Evolutionary conservation across 805 yeast species (phyloP).

Genomic region (Brettanomyces naardenensis): DNA sequence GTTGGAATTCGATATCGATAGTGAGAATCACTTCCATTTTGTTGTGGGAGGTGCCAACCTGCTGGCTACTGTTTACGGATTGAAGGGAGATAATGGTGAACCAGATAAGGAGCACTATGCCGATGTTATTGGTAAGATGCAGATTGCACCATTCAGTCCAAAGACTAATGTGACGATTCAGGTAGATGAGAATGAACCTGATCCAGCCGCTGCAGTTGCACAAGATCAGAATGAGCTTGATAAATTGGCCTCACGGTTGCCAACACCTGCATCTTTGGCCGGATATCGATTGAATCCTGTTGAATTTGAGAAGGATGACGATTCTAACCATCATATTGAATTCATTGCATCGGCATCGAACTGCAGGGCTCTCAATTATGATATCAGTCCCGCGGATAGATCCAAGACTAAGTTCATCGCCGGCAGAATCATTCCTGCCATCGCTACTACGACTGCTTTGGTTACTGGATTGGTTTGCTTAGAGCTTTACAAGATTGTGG

Average conservation of each 20-base stretch:
- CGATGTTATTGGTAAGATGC: conserved; percentile 41
- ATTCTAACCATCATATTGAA: conserved; percentile 91
- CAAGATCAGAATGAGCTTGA: conserved; percentile 59
- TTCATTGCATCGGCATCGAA: conserved; percentile 95
- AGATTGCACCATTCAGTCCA: conserved; percentile 65
- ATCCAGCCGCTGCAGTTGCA: conserved; percentile 53
- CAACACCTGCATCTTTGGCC: conserved; percentile 81
- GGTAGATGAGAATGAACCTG: conserved; percentile 81
- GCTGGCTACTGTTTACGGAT: conserved; percentile 83
- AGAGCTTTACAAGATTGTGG: conserved; percentile 87
- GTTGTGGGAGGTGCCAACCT: conserved; percentile 85
- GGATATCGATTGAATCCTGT: conserved; percentile 85
- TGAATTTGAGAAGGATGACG: conserved; percentile 98
- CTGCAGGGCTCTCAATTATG: conserved; percentile 88
- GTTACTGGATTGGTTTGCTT: conserved; percentile 93
- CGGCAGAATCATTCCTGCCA: conserved; percentile 97
- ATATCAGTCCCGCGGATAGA: conserved; percentile 81
- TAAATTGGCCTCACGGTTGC: conserved; percentile 67
- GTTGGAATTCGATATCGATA: conserved; percentile 65
- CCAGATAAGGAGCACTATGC: conserved; percentile 41
- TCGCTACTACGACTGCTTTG: conserved; percentile 97
- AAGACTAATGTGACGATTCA: conserved; percentile 72
- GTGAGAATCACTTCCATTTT: conserved; percentile 75
- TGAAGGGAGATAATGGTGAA: conserved; percentile 62
- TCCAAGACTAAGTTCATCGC: conserved; percentile 94